A percentile compares a stretch with the other conserved stretches of the same genome.
phyloP scores from a whole-genome alignment of 2,329 filamentous ascomycete species.

The Ophidiomyces ophidiicola region DNA sequence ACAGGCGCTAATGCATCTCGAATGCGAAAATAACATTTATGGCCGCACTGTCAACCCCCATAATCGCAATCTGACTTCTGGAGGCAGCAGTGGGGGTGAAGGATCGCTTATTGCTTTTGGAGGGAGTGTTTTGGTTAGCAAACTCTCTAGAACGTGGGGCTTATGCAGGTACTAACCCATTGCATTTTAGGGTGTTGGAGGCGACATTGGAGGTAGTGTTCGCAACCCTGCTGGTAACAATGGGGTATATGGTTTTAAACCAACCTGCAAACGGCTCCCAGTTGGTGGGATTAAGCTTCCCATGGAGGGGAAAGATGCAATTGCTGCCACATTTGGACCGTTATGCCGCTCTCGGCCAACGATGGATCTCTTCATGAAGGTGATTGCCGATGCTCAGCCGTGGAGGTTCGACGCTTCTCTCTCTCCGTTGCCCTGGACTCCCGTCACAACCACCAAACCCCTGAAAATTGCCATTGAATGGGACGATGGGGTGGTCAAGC shows the following conservation, averaged over 20 bases:
- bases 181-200: constrained; percentile 42
- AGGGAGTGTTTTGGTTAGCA: constrained; percentile 42
- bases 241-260: constrained; percentile 42
- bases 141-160: no score
- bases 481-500: constrained; percentile 40
- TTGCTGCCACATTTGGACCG: constrained; percentile 47
- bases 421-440: constrained; percentile 28
- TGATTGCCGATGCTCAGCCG: constrained; percentile 25
- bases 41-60: constrained; percentile 52
- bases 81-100: constrained; percentile 56
- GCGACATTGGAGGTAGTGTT: constrained; percentile 45
- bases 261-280: constrained; percentile 37
- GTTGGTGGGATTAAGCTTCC: constrained; percentile 35
- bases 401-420: constrained; percentile 30
- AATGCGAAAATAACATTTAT: constrained; percentile 50
- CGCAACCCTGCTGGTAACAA: constrained; percentile 39
- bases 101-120: constrained; percentile 47
- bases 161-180: no score
- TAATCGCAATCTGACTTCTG: constrained; percentile 48
- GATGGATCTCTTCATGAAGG: constrained; percentile 23
- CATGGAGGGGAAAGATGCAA: constrained; percentile 29
- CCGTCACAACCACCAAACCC: constrained; percentile 16
- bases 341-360: constrained; percentile 43
- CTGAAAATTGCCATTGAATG: constrained; percentile 36
- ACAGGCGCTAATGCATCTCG: constrained; percentile 43